These are phyloP conservation scores for Amanita jacksonii DNA, from an alignment of 768 basidiomycete genomes.

Conservation along the genomic window DNA sequence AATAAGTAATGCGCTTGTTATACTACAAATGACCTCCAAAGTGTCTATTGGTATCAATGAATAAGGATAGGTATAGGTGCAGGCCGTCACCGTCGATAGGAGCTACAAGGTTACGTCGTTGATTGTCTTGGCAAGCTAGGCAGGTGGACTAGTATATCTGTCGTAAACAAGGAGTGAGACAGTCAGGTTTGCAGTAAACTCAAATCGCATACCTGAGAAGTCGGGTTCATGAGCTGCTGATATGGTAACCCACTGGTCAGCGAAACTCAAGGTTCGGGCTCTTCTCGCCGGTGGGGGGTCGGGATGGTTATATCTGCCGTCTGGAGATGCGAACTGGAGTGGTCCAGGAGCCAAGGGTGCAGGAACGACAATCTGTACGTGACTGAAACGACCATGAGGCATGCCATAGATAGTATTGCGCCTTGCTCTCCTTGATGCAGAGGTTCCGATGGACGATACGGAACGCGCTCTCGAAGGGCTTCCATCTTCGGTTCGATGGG, in stretches of 20 bases:
- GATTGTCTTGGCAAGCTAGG: neutral
- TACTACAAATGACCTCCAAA: too few relatives aligned
- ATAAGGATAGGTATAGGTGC: too few relatives aligned
- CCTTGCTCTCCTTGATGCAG: constrained; percentile 7
- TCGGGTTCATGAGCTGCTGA: neutral
- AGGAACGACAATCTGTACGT: constrained; percentile 60
- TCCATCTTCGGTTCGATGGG: neutral
- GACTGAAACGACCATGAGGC: constrained; percentile 53
- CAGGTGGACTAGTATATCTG: neutral
- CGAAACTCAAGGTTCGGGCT: constrained; percentile 18
- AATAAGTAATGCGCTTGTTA: too few relatives aligned
- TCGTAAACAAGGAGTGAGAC: neutral
- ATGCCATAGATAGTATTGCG: constrained; percentile 39
- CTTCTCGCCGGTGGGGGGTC: constrained; percentile 6
- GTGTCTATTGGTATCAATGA: too few relatives aligned
- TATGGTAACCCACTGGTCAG: constrained; percentile 27
- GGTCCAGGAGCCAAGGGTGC: constrained; percentile 43
- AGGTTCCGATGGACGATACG: constrained; percentile 19
- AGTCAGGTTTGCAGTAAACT: neutral
- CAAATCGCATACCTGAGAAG: neutral
- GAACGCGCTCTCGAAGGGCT: constrained; percentile 19
- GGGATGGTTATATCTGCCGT: neutral
- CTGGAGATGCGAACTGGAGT: neutral
- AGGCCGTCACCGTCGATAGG: too few relatives aligned
- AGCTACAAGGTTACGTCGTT: too few relatives aligned